Evolutionary conservation across 1,284 basidiomycete genomes (phyloP).

Genomic region (Phellopilus nigrolimitatus): DNA sequence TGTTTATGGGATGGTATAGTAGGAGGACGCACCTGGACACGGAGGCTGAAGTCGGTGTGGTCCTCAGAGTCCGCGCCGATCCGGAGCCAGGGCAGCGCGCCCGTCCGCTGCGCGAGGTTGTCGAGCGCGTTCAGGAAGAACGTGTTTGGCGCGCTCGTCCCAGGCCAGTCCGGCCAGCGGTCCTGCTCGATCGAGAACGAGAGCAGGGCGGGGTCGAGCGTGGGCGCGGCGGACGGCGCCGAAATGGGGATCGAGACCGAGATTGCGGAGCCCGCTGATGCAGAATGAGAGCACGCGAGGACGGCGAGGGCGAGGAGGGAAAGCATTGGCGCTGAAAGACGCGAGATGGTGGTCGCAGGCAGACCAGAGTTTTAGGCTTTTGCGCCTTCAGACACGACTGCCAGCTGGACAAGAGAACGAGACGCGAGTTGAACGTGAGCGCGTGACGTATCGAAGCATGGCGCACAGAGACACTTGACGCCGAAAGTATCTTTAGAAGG

Average conservation of each 20-base stretch:
- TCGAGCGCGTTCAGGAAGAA: constrained; percentile 23
- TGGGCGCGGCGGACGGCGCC: constrained; percentile 2
- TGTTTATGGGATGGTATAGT: too few species aligned
- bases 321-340: too few species aligned
- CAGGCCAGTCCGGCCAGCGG: constrained; percentile 20
- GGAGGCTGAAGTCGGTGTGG: constrained; percentile 19
- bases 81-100: constrained; percentile 22
- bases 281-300: too few species aligned
- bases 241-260: constrained; percentile 11
- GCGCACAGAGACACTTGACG: too few species aligned
- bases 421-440: too few species aligned
- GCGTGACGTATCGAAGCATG: too few species aligned
- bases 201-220: constrained; percentile 15
- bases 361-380: too few species aligned
- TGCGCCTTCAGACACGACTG: too few species aligned
- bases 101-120: constrained; percentile 22
- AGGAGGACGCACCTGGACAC: constrained; percentile 16
- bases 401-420: too few species aligned
- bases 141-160: constrained; percentile 3
- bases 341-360: too few species aligned
- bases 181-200: constrained; percentile 21
- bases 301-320: too few species aligned
- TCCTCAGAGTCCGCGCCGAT: constrained; percentile 26
- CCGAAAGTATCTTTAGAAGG: too few species aligned
- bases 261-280: background rate